phyloP scores from a whole-genome alignment of 2,329 filamentous ascomycete genomes.

The Colletotrichum acutatum region DNA sequence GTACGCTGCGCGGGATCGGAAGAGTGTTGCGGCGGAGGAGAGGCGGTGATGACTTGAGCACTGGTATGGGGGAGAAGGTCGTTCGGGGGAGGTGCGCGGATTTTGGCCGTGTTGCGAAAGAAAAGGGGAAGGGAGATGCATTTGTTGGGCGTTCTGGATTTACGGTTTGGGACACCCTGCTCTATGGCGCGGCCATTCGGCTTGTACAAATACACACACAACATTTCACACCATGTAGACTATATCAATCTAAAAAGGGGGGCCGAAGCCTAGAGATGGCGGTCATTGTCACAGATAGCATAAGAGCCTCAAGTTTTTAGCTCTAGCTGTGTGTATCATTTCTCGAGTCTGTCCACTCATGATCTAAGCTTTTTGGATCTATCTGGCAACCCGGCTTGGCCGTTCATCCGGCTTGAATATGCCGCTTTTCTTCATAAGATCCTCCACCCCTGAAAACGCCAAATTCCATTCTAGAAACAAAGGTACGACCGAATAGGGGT shows the following conservation, averaged over 20 bases:
- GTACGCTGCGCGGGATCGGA: constrained; percentile 54
- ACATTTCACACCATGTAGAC: constrained; percentile 24
- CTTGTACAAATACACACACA: constrained; percentile 24
- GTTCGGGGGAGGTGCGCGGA: not conserved
- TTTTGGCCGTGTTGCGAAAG: not conserved
- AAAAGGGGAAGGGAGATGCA: constrained; percentile 19
- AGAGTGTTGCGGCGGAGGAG: constrained; percentile 34
- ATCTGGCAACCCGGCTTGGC: constrained; percentile 2
- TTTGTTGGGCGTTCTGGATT: constrained; percentile 34
- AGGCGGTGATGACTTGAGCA: not conserved
- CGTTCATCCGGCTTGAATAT: not conserved
- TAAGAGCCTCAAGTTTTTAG: constrained; percentile 2
- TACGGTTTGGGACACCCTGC: constrained; percentile 32
- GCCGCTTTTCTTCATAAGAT: constrained; percentile 3
- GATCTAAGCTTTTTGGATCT: constrained; percentile 14
- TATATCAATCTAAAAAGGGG: constrained; percentile 23
- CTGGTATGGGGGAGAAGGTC: not conserved
- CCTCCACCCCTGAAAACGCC: constrained; percentile 18
- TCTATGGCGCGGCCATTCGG: constrained; percentile 31
- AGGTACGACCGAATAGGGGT: constrained; percentile 24
- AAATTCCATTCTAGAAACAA: constrained; percentile 22
- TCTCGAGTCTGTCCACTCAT: not conserved
- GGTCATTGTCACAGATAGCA: constrained; percentile 1
- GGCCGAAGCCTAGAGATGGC: constrained; percentile 5
- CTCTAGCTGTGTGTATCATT: not conserved